phyloP scores from a whole-genome alignment of 176 grass and related monocot genomes.

The Stipa capillata region DNA sequence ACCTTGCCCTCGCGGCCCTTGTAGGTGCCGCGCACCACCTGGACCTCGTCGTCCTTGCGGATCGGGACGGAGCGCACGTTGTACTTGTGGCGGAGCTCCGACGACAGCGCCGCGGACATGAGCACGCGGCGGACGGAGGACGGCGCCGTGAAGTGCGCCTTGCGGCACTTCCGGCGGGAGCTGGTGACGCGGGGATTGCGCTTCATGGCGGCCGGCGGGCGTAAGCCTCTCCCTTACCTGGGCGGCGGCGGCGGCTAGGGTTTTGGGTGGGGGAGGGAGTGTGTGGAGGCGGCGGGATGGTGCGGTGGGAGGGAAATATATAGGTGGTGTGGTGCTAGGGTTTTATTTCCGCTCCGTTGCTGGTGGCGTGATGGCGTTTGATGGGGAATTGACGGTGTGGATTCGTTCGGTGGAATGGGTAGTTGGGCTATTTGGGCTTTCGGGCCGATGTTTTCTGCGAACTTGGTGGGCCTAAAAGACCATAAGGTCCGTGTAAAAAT shows the following conservation, averaged over 20 bases:
- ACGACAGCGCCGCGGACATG: constrained; percentile 78
- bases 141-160: constrained; percentile 95
- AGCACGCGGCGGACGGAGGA: constrained; percentile 86
- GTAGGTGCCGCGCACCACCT: constrained; percentile 86
- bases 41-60: constrained; percentile 94
- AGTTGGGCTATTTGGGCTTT: neutral
- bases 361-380: neutral
- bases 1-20: constrained; percentile 98
- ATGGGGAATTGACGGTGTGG: neutral
- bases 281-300: neutral
- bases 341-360: neutral
- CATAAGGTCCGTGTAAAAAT: too few relatives aligned
- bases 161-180: constrained; percentile 89
- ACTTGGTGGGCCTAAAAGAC: too few relatives aligned
- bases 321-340: neutral
- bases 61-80: constrained; percentile 84
- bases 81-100: constrained; percentile 89
- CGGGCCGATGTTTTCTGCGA: neutral
- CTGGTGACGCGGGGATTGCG: constrained; percentile 76
- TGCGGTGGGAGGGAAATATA: neutral
- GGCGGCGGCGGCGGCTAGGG: constrained; percentile 13
- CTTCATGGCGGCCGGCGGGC: constrained; percentile 43
- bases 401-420: constrained; percentile 16
- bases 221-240: constrained; percentile 7
- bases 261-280: neutral